phyloP scores from a whole-genome alignment of 176 grass and related monocot species.

The Luzula sylvatica region DNA sequence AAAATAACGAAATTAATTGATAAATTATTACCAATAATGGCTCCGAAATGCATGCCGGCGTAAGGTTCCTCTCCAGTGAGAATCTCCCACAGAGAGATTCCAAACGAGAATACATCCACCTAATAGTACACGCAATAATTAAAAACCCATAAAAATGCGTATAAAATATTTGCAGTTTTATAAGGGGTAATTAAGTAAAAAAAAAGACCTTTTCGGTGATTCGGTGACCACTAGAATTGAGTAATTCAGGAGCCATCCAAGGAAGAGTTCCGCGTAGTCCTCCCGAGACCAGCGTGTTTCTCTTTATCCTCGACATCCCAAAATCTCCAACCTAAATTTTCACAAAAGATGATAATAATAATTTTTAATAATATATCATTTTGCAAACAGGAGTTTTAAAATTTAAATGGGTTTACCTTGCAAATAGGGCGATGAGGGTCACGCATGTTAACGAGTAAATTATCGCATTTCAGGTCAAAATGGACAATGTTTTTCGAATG shows the following conservation, averaged over 20 bases:
- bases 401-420: conserved; percentile 47
- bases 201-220: conserved; percentile 77
- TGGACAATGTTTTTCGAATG: conserved; percentile 99
- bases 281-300: conserved; percentile 93
- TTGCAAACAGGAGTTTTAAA: too few species aligned
- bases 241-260: conserved; percentile 97
- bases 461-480: conserved; percentile 97
- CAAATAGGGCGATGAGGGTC: conserved; percentile 94
- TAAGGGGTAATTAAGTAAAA: background rate
- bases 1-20: background rate
- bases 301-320: conserved; percentile 95
- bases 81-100: conserved; percentile 94
- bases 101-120: conserved; percentile 97
- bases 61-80: conserved; percentile 90
- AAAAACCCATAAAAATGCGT: background rate
- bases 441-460: conserved; percentile 87
- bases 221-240: conserved; percentile 77
- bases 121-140: conserved; percentile 18
- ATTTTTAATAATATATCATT: too few species aligned
- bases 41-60: conserved; percentile 80
- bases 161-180: background rate
- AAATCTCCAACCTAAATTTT: conserved; percentile 90
- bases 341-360: background rate
- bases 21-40: conserved; percentile 77
- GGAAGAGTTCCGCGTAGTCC: conserved; percentile 95